Conservation (phyloP, 345 rosid species). For the Camelina sativa region DNA sequence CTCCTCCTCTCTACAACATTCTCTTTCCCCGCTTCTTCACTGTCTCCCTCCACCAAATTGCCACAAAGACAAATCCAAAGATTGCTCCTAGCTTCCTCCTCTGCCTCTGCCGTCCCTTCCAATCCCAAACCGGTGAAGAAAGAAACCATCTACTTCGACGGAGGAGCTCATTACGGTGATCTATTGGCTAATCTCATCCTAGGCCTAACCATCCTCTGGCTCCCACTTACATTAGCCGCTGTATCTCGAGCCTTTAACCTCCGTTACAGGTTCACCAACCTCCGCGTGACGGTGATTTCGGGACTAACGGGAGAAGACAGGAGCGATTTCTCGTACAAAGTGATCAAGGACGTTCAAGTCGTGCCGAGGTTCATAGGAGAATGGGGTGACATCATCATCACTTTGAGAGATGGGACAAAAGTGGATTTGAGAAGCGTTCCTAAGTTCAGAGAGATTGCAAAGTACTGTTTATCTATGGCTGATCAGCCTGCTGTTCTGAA, state of each 20-base stretch:
- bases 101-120: constrained; percentile 38
- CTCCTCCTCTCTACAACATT: constrained; percentile 34
- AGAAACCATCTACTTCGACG: constrained; percentile 82
- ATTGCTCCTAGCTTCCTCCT: constrained; percentile 37
- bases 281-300: constrained; percentile 88
- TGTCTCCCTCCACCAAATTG: constrained; percentile 47
- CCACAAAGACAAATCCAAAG: constrained; percentile 49
- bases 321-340: constrained; percentile 90
- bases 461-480: constrained; percentile 77
- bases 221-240: constrained; percentile 90
- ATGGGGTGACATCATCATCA: constrained; percentile 90
- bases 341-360: constrained; percentile 84
- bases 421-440: constrained; percentile 92
- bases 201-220: constrained; percentile 89
- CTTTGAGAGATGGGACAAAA: constrained; percentile 76
- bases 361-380: constrained; percentile 95
- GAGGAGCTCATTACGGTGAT: constrained; percentile 97
- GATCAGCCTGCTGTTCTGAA: constrained; percentile 61
- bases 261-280: constrained; percentile 91
- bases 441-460: constrained; percentile 83
- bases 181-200: constrained; percentile 75
- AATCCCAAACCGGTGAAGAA: constrained; percentile 46
- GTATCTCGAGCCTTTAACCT: constrained; percentile 79
- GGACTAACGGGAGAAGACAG: constrained; percentile 85
- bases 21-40: constrained; percentile 34